These are phyloP conservation scores for Yamadazyma sp. DNA, from an alignment of 1,139 yeast genomes.

Conservation along the genomic window DNA sequence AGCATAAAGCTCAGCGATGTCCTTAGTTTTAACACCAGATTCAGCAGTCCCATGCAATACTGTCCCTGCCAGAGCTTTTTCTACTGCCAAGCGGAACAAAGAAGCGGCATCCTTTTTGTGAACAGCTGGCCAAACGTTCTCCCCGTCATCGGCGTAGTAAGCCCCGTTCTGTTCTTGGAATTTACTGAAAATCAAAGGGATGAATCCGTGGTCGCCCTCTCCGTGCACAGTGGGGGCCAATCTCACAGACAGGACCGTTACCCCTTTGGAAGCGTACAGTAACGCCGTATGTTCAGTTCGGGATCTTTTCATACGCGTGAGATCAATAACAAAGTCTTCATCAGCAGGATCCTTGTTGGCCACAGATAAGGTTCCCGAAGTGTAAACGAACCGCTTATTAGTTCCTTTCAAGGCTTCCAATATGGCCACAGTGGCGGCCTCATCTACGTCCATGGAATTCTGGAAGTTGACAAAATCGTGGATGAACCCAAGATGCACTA, in stretches of 20 bases:
- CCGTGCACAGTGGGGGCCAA: constrained; percentile 30
- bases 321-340: not conserved
- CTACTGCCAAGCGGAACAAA: constrained; percentile 20
- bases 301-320: constrained; percentile 3
- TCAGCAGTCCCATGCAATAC: constrained; percentile 20
- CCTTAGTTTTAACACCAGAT: constrained; percentile 20
- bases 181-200: constrained; percentile 12
- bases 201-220: constrained; percentile 18
- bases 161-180: constrained; percentile 18
- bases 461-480: constrained; percentile 22
- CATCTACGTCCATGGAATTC: constrained; percentile 20
- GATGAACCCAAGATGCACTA: constrained; percentile 32
- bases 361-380: constrained; percentile 14
- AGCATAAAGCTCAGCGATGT: constrained; percentile 22
- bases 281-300: constrained; percentile 10
- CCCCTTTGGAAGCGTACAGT: constrained; percentile 19
- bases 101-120: constrained; percentile 27
- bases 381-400: constrained; percentile 18
- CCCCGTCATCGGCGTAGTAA: constrained; percentile 23
- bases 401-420: constrained; percentile 21
- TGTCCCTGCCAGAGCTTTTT: constrained; percentile 24
- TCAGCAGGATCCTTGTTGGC: constrained; percentile 14
- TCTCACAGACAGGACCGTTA: constrained; percentile 20
- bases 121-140: constrained; percentile 28
- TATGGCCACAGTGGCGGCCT: constrained; percentile 19